A percentile compares a stretch with the other conserved stretches of the same genome.
phyloP scores from a whole-genome alignment of 1,284 basidiomycete species.

The Xerocomus minutiporus region DNA sequence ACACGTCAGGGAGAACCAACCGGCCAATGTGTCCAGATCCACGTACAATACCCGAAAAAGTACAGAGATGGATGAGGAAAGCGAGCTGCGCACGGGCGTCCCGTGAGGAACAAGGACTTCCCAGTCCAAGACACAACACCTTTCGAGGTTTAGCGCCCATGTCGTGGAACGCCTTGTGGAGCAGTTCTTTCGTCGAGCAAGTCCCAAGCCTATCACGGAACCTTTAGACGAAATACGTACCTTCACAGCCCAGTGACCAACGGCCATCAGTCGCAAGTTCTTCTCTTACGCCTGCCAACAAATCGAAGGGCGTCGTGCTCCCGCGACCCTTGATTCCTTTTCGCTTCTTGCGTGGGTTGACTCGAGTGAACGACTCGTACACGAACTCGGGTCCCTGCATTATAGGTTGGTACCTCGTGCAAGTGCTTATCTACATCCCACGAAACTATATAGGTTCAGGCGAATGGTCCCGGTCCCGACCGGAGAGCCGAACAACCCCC shows the following conservation, averaged over 20 bases:
- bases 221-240: conserved; percentile 21
- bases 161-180: conserved; percentile 34
- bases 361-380: conserved; percentile 39
- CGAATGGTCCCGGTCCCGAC: not conserved
- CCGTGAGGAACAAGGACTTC: conserved; percentile 57
- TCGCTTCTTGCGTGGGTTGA: conserved; percentile 39
- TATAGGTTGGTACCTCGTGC: conserved; percentile 3
- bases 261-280: conserved; percentile 35
- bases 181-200: conserved; percentile 28
- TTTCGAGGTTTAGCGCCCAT: conserved; percentile 19
- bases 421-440: not conserved
- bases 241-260: conserved; percentile 43
- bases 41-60: conserved; percentile 55
- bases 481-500: not conserved
- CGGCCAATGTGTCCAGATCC: not conserved
- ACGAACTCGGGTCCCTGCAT: conserved; percentile 28
- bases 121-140: conserved; percentile 64
- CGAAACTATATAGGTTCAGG: not conserved
- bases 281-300: conserved; percentile 36
- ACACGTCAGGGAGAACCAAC: not conserved
- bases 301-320: conserved; percentile 23
- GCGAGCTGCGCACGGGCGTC: conserved; percentile 64
- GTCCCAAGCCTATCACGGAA: conserved; percentile 2
- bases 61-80: conserved; percentile 54
- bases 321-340: conserved; percentile 19